Base-by-base conservation (phyloP, 345 rosid species). In the Theobroma cacao region DNA sequence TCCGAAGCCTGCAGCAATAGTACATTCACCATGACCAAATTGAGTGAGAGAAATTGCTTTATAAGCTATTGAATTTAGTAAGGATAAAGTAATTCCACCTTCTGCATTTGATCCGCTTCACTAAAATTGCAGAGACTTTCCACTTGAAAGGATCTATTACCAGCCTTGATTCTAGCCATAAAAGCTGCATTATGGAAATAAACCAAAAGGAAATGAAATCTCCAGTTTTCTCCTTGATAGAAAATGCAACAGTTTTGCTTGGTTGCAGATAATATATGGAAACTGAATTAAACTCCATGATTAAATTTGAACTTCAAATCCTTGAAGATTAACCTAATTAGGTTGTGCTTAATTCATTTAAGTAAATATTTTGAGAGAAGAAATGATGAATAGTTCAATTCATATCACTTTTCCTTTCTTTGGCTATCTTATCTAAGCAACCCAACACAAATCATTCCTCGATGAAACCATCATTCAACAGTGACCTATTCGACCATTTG, bases 101-200 rank as follows among this genome's bases (percentile, higher is more conserved):
- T 90, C 31, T 82, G 82, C n/a, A 72, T 55, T 59, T 78, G 85
- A 33, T 91, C 95, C 22, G 87, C 95, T 75, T 91, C 94, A 75
- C 89, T 86, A 82, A 94, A 92, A 88, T 90, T 92, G 81, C 98
- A 97, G 64, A 94, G 77, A 28, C 87, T 81, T 75, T 91, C 97
- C 26, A 91, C 86, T 78, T 88, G 89, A 31, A 89, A 82, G 6
- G 94, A 89, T 86, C 98, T 90, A 22, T 41, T 61, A 18, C 90
- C 85, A 34, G 91, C 84, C 87, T 89, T 94, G 81, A 97, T 91
- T 82, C 88, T 90, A 60, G 90, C 84, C 92, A 93, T 94, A 78
- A 86, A 91, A 84, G 99, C 99, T 97, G 87, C 88, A 83, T 12
- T 55, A 55, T 69, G 26, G 12, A 31, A 22, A 26, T 43, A 78